These are phyloP conservation scores for Malassezia brasiliensis DNA, from an alignment of 1,284 basidiomycete genomes.

Conservation along the genomic window DNA sequence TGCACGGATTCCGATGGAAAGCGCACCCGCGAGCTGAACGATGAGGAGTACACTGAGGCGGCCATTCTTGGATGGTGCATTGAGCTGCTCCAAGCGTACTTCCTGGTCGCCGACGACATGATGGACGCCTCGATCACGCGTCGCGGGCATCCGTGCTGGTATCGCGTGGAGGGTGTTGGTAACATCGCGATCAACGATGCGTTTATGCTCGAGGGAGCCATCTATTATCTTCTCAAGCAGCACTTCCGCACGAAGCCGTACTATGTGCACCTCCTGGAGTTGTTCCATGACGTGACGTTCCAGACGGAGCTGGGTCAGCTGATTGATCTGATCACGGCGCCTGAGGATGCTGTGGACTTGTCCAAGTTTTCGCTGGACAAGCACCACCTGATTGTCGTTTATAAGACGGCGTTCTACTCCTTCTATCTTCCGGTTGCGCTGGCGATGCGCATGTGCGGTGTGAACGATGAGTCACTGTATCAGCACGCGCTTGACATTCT, in stretches of 20 bases:
- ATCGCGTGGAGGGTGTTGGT: slow-evolving; percentile 57
- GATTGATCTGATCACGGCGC: slow-evolving; percentile 87
- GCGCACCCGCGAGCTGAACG: slow-evolving; percentile 30
- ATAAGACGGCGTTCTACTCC: slow-evolving; percentile 97
- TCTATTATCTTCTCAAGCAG: slow-evolving; percentile 79
- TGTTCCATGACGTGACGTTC: slow-evolving; percentile 84
- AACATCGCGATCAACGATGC: slow-evolving; percentile 92
- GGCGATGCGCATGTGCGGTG: slow-evolving; percentile 68
- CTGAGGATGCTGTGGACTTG: slow-evolving; percentile 78
- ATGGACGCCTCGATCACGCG: slow-evolving; percentile 92
- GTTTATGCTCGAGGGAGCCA: slow-evolving; percentile 90
- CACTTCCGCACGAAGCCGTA: slow-evolving; percentile 74
- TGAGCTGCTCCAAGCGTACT: slow-evolving; percentile 95
- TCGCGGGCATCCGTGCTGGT: slow-evolving; percentile 98
- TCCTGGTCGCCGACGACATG: slow-evolving; percentile 95
- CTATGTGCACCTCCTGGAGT: slow-evolving; percentile 79
- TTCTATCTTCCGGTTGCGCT: slow-evolving; percentile 97
- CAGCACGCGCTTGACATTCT: slow-evolving; percentile 72
- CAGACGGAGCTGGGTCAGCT: slow-evolving; percentile 94
- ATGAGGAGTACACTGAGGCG: slow-evolving; percentile 70
- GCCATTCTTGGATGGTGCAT: slow-evolving; percentile 93
- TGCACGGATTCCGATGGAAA: slow-evolving; percentile 57
- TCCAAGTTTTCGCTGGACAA: slow-evolving; percentile 71
- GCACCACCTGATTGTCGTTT: slow-evolving; percentile 88
- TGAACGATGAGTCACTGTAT: slow-evolving; percentile 65